Base-by-base conservation (phyloP, 805 yeast genomes). In the Metschnikowia orientalis region DNA sequence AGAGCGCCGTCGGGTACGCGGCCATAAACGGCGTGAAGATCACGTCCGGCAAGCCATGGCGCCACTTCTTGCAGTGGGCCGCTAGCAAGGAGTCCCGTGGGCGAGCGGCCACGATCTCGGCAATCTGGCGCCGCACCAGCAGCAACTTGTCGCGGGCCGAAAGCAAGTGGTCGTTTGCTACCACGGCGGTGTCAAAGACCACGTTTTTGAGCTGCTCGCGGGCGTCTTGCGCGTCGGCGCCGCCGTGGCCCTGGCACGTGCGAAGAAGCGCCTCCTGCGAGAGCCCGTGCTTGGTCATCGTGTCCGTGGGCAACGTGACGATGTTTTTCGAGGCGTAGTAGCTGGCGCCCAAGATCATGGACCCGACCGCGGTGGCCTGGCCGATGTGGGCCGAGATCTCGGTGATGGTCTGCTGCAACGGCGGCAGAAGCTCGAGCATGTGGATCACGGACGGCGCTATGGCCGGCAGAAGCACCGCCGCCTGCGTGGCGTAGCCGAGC, bases 321-420 rank as follows among this genome's bases (percentile, higher is more conserved):
- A 66, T 71, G 37, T 71, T 67, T 17, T 72, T 65, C 19, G 61
- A 50, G 0, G 83, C 79, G 53, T 76, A 79, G 54, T 69, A 82
- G 15, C 64, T 62, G 29, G 79, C 51, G 0, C 82, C 84, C 32
- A 81, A 59, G 9, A 86, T 64, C 56, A 75, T 66, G 2, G 81
- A 69, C 1, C 86, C 78, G 8, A 86, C 66, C 0, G 88, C 79
- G 0, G 81, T 73, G 2, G 92, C 84, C 54, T 86, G 94, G 5
- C 95, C 95, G 23, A 86, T 58, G 56, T 85, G 95, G 0, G 94
- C 92, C 8, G 77, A 71, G 7, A 80, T 71, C 40, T 81, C 85
- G 20, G 77, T 68, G 6, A 77, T 58, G 4, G 53, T 44, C 11
- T 56, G 55, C 38, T 70, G 74, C n/a, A 77, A 50, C 5, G 41